Evolutionary conservation across 768 basidiomycete genomes (phyloP), one percentile per base, ranked within the genome.

Genomic region (Psilocybe cubensis): DNA sequence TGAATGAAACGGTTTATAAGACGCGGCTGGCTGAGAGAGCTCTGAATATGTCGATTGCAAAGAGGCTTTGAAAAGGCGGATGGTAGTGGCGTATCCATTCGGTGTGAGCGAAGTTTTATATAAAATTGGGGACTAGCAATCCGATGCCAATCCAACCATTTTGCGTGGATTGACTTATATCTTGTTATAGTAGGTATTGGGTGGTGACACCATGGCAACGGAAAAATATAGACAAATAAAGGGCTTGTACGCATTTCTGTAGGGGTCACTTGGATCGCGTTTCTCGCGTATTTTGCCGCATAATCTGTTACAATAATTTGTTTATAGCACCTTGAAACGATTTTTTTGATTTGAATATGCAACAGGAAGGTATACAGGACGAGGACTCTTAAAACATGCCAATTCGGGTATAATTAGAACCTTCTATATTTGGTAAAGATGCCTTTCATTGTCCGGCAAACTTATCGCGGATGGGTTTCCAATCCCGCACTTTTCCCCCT

Each of bases 61-160:
- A 4, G 35, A 12, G 35, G 35, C 14, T n/a, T n/a, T n/a, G n/a
- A n/a, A n/a, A n/a, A n/a, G 14, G 14, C 23, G 18, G 11, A 9
- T n/a, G 48, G 31, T 44, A n/a, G 41, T 27, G 48, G 41, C n/a
- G n/a, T n/a, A n/a, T n/a, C n/a, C 23, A 31, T 41, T 50, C 35
- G 28, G 50, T 20, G 38, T 20, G 20, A 31, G 29, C 35, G 35
- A 49, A 40, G 20, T 50, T 57, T 50, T 57, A 57, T 57, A 57
- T 24, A 4, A 18, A 28, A 24, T 27, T 46, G 18, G 4, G 24
- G 21, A 35, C 42, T 12, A 57, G 56, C 56, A 54, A 54, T 54
- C 52, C 52, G 35, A 43, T 27, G 41, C n/a, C 52, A 57, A 57
- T 57, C 56, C 35, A 57, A 24, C 55, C 40, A 56, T 50, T 49